Conservation (phyloP, 148 eudicot species). For the Bassia scoparia region DNA sequence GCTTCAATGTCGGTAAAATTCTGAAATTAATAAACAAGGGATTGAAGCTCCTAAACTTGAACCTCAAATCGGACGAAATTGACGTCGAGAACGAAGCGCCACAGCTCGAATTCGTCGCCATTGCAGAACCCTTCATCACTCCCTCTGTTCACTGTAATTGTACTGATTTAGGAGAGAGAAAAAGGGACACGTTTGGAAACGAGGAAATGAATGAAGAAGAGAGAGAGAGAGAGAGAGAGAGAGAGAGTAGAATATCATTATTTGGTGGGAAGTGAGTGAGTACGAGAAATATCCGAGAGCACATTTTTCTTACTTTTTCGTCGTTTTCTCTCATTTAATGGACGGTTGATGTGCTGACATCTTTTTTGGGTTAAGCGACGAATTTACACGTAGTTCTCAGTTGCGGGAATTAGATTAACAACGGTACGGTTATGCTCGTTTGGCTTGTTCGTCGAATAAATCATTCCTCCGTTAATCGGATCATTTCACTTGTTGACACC, state of each 20-base stretch:
- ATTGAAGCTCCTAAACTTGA: constrained; percentile 27
- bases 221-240: not conserved
- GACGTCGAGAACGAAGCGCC: constrained; percentile 29
- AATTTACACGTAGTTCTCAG: not conserved
- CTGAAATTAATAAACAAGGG: constrained; percentile 26
- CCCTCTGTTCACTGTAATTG: not conserved
- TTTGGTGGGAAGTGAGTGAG: not conserved
- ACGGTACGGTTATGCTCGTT: not conserved
- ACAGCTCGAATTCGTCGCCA: constrained; percentile 23
- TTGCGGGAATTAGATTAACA: not conserved
- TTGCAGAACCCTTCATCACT: constrained; percentile 36
- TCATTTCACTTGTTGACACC: no score
- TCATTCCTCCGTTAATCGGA: no score
- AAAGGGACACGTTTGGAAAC: not conserved
- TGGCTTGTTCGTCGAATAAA: no score
- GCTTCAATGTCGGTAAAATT: constrained; percentile 11
- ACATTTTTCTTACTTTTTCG: not conserved
- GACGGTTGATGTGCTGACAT: not conserved
- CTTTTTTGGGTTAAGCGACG: not conserved
- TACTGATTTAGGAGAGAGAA: not conserved
- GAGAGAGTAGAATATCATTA: not conserved
- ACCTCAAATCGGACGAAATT: constrained; percentile 33
- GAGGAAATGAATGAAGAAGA: no score
- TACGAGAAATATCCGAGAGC: not conserved
- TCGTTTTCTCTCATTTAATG: not conserved